Percentiles rank a stretch among this genome's conserved stretches.
Conservation (phyloP, 2,329 filamentous ascomycete species). For the Aureobasidium sp. region DNA sequence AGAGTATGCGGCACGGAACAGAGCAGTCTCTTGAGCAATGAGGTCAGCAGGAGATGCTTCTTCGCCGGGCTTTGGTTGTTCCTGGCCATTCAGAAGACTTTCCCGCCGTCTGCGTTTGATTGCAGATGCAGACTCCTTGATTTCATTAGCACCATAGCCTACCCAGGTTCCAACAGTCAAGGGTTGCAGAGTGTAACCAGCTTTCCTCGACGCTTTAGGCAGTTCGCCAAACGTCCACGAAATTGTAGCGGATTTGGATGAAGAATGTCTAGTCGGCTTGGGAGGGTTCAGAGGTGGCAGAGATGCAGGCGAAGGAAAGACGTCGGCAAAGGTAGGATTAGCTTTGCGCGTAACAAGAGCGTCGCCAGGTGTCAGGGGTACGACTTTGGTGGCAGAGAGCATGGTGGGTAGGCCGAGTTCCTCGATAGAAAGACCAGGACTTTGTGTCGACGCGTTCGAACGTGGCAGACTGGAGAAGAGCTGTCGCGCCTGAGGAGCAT, state of each 20-base stretch:
- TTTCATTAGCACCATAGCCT: conserved; percentile 44
- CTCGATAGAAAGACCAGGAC: conserved; percentile 41
- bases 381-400: conserved; percentile 60
- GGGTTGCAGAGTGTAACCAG: conserved; percentile 58
- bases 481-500: conserved; percentile 65
- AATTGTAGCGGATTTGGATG: conserved; percentile 49
- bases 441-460: conserved; percentile 20
- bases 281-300: conserved; percentile 59
- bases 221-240: conserved; percentile 47
- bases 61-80: conserved; percentile 32
- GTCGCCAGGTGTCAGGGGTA: conserved; percentile 43
- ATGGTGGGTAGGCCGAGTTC: conserved; percentile 67
- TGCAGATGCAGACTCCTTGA: conserved; percentile 50
- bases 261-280: conserved; percentile 62
- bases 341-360: conserved; percentile 44
- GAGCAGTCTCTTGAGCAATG: conserved; percentile 54
- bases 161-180: conserved; percentile 62
- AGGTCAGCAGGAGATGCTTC: conserved; percentile 30
- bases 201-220: conserved; percentile 37
- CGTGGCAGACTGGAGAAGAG: conserved; percentile 80
- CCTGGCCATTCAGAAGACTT: conserved; percentile 61
- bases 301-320: conserved; percentile 62
- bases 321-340: conserved; percentile 60
- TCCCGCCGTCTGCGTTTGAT: conserved; percentile 63
- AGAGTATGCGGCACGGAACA: conserved; percentile 71